phyloP scores from a whole-genome alignment of 108 stramenopile genomes.

The Aurantiochytrium sp. region DNA sequence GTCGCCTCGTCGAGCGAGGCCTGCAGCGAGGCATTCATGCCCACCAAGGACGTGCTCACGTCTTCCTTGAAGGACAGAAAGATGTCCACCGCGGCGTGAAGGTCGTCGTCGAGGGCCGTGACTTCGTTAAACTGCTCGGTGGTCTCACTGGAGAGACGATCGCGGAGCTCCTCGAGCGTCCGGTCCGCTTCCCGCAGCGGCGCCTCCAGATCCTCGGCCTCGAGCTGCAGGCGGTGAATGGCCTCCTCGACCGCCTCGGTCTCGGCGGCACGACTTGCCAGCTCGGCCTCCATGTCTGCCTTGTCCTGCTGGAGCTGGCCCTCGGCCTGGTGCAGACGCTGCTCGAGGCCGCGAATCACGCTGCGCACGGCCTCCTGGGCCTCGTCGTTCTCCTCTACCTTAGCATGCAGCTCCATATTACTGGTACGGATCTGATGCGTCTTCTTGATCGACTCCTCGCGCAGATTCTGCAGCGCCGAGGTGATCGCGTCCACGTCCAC shows the following conservation, averaged over 20 bases:
- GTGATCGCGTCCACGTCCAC: not conserved
- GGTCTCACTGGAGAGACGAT: not conserved
- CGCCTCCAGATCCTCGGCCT: not conserved
- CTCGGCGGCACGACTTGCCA: constrained; percentile 45
- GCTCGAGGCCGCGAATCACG: constrained; percentile 55
- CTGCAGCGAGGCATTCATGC: not conserved
- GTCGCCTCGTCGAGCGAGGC: not conserved
- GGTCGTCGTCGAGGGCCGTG: not conserved
- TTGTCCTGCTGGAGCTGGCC: constrained; percentile 67
- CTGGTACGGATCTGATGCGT: not conserved
- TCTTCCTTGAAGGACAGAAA: not conserved
- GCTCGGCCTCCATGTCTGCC: constrained; percentile 41
- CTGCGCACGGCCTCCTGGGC: constrained; percentile 64
- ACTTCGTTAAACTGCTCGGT: not conserved
- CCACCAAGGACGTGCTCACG: not conserved
- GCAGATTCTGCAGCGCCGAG: not conserved
- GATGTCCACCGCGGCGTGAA: not conserved
- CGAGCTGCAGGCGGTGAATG: not conserved
- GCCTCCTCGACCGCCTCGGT: constrained; percentile 54
- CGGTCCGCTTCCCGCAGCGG: not conserved
- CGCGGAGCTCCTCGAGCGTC: not conserved
- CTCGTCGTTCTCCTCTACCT: constrained; percentile 69
- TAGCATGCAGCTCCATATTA: constrained; percentile 31
- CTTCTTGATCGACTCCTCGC: not conserved
- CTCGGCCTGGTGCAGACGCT: constrained; percentile 59